Percentiles rank a stretch among this genome's conserved stretches.
phyloP scores from a whole-genome alignment of 1,139 yeast species.

The Wickerhamomyces sp. region DNA sequence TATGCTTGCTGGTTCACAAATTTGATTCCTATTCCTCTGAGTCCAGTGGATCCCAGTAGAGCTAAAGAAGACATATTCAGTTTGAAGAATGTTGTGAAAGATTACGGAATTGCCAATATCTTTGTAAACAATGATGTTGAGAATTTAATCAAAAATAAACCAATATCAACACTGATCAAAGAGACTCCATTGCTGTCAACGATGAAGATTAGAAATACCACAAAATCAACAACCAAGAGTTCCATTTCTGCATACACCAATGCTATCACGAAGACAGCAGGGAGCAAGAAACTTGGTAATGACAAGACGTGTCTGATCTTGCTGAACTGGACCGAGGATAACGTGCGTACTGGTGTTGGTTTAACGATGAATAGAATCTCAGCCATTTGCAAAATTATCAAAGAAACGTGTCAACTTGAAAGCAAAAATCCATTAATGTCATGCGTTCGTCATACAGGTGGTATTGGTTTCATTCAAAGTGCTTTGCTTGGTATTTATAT shows the following conservation, averaged over 20 bases:
- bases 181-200: slow-evolving; percentile 38
- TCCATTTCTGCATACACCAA: slow-evolving; percentile 38
- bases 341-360: slow-evolving; percentile 61
- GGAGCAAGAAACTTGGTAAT: slow-evolving; percentile 30
- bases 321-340: slow-evolving; percentile 71
- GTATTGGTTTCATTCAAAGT: slow-evolving; percentile 84
- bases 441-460: slow-evolving; percentile 78
- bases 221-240: slow-evolving; percentile 56
- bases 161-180: slow-evolving; percentile 60
- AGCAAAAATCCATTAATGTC: slow-evolving; percentile 74
- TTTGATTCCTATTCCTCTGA: slow-evolving; percentile 71
- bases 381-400: slow-evolving; percentile 80
- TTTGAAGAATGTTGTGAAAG: slow-evolving; percentile 59
- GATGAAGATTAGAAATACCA: slow-evolving; percentile 54
- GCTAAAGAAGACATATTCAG: slow-evolving; percentile 74
- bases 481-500: slow-evolving; percentile 77
- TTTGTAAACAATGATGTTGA: slow-evolving; percentile 80
- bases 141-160: slow-evolving; percentile 62
- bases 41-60: slow-evolving; percentile 66
- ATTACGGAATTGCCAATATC: slow-evolving; percentile 65
- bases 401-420: slow-evolving; percentile 85
- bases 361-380: slow-evolving; percentile 59
- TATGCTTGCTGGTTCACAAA: slow-evolving; percentile 87
- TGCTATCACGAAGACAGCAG: slow-evolving; percentile 38
- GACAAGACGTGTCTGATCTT: slow-evolving; percentile 51